These are phyloP conservation scores for Sordaria brevicollis DNA, from an alignment of 495 filamentous ascomycete genomes.

Conservation along the genomic window DNA sequence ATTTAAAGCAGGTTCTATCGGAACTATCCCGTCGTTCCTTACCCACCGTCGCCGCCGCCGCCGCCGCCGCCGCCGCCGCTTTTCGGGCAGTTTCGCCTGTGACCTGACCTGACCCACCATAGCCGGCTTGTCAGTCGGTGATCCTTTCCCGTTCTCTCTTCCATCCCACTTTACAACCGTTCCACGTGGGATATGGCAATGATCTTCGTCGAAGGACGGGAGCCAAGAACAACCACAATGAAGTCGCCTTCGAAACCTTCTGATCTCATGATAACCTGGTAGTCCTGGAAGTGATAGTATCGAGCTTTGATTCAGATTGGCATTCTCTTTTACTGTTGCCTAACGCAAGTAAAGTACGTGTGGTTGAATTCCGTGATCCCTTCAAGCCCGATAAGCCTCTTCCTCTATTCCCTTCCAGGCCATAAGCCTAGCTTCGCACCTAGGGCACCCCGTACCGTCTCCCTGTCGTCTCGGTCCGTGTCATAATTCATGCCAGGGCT, in stretches of 20 bases:
- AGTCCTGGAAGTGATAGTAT: no score
- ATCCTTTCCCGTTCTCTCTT: not conserved
- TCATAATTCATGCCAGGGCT: not conserved
- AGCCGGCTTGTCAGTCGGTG: not conserved
- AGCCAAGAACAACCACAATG: not conserved
- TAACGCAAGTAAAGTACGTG: no score
- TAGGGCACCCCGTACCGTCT: no score
- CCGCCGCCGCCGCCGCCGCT: not conserved
- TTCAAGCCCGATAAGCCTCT: not conserved
- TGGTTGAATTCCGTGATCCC: not conserved
- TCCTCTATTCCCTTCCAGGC: not conserved
- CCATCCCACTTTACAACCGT: not conserved
- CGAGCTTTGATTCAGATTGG: no score
- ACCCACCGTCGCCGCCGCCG: not conserved
- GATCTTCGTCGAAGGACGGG: not conserved
- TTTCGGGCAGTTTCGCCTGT: no score
- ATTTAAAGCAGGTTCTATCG: no score
- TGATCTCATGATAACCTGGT: no score
- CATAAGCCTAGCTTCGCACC: not conserved
- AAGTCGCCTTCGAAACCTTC: no score
- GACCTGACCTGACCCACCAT: not conserved
- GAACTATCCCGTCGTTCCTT: not conserved
- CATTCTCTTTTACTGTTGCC: no score
- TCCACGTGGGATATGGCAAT: not conserved
- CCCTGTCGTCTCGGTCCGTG: not conserved